Evolutionary conservation across 257 asterid species (phyloP), one percentile per base, ranked within the genome.

Genomic region (Echium plantagineum): DNA sequence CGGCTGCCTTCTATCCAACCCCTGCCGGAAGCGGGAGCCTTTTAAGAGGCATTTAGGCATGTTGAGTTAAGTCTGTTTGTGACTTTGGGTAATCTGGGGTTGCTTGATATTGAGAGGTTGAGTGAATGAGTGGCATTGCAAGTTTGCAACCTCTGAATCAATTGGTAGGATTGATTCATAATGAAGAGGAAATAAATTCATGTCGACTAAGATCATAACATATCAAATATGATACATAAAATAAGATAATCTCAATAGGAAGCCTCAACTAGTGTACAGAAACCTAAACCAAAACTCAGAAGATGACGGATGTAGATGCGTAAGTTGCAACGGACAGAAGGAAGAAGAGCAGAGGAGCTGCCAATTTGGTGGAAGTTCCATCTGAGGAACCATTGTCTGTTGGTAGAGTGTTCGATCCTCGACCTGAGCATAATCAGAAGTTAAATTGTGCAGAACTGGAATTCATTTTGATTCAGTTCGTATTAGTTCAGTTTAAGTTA

Each of bases 281-380:
- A 35, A 61, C 18, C 17, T 38, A 22, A 42, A 15, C 15, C 6
- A 15, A 52, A 31, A 9, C 61, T 63, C 65, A 63, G 65, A 51
- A 59, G 59, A 52, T 4, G 49, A 31, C 30, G 62, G 63, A 48
- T 7, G 58, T 63, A 32, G 73, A 72, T 61, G 65, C 71, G 55
- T 61, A 73, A 21, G 77, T 67, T 62, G 77, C 71, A 24, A 75
- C 62, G 20, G 70, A 64, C 57, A 75, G 57, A 53, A 78, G 64
- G 72, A 62, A 69, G 68, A 78, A 64, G 51, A 75, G 19, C 19
- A 78, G 61, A 49, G 84, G 79, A n/a, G 71, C 68, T 19, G 77
- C 71, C 61, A 67, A 12, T 46, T 75, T 75, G 58, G 48, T 56
- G 7, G 84, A 72, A 60, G 66, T 62, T 62, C 77, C 79, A 52